These are phyloP conservation scores for Clarireedia paspali DNA, from an alignment of 2,329 filamentous ascomycete genomes.

Conservation along the genomic window DNA sequence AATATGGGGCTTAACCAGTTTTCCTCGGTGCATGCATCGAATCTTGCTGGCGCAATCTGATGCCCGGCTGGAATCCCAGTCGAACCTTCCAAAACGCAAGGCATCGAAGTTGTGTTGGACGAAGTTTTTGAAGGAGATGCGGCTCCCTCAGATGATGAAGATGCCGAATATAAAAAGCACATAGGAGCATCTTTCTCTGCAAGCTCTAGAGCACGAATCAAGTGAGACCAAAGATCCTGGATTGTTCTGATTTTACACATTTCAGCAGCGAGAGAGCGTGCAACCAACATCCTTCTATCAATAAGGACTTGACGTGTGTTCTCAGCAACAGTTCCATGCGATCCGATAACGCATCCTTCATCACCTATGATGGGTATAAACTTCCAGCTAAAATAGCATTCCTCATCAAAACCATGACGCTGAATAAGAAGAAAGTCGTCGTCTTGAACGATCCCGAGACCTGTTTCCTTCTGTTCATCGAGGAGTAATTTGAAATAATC, in stretches of 20 bases:
- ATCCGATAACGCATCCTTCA: conserved; percentile 64
- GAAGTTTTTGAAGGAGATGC: conserved; percentile 55
- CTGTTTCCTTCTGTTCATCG: conserved; percentile 56
- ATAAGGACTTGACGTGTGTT: neutral
- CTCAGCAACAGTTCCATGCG: conserved; percentile 28
- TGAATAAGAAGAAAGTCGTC: conserved; percentile 70
- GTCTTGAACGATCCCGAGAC: conserved; percentile 77
- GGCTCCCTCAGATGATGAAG: conserved; percentile 56
- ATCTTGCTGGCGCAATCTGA: conserved; percentile 42
- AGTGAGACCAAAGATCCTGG: conserved; percentile 63
- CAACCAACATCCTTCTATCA: conserved; percentile 63
- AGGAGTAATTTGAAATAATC: conserved; percentile 62
- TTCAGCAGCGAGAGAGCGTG: conserved; percentile 67
- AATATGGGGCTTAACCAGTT: no score
- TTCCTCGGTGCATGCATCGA: no score
- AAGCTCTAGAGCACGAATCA: conserved; percentile 58
- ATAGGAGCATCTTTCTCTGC: conserved; percentile 72
- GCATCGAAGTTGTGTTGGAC: conserved; percentile 43
- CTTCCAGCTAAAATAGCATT: conserved; percentile 64
- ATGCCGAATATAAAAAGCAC: conserved; percentile 57
- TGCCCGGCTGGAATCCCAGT: conserved; percentile 62
- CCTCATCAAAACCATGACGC: conserved; percentile 63
- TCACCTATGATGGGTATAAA: conserved; percentile 69
- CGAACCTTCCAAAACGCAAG: conserved; percentile 62
- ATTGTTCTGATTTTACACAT: conserved; percentile 64